Conservation (phyloP, 2,329 filamentous ascomycete genomes). For the Fusarium annulatum region DNA sequence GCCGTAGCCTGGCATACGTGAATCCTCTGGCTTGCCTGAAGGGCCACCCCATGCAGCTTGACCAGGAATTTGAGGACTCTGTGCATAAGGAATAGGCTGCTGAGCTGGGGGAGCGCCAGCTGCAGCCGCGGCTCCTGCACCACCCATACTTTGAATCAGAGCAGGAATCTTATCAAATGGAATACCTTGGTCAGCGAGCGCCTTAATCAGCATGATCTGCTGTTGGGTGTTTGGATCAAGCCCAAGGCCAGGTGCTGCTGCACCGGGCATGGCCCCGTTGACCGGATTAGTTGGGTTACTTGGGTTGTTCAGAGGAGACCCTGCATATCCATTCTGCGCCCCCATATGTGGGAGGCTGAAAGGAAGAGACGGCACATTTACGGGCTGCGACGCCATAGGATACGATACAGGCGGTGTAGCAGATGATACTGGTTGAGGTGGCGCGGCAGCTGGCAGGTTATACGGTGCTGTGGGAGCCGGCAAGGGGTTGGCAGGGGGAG, state of each 20-base stretch:
- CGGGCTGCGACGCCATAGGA: slow-evolving; percentile 63
- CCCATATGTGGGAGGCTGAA: slow-evolving; percentile 52
- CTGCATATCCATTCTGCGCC: slow-evolving; percentile 50
- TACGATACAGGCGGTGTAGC: slow-evolving; percentile 49
- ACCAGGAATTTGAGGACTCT: slow-evolving; percentile 55
- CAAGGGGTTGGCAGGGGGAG: slow-evolving; percentile 55
- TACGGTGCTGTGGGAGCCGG: slow-evolving; percentile 59
- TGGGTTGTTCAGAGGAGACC: slow-evolving; percentile 42
- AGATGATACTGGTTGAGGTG: slow-evolving; percentile 49
- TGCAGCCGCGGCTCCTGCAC: slow-evolving; percentile 47
- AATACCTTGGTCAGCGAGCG: slow-evolving; percentile 79
- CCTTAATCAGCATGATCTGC: slow-evolving; percentile 79
- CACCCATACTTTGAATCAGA: slow-evolving; percentile 64
- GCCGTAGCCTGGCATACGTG: slow-evolving; percentile 69
- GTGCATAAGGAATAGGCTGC: slow-evolving; percentile 52
- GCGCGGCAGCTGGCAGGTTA: slow-evolving; percentile 48
- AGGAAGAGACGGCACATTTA: slow-evolving; percentile 66
- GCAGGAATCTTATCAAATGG: slow-evolving; percentile 79
- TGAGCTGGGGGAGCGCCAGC: slow-evolving; percentile 46
- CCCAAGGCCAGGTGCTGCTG: slow-evolving; percentile 46
- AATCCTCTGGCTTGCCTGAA: slow-evolving; percentile 52
- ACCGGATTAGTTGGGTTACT: slow-evolving; percentile 47
- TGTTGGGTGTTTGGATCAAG: slow-evolving; percentile 71
- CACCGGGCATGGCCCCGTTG: slow-evolving; percentile 50
- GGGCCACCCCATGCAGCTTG: slow-evolving; percentile 49